Evolutionary conservation across 2,329 filamentous ascomycete species (phyloP).

Genomic region (Aureobasidium sp.): DNA sequence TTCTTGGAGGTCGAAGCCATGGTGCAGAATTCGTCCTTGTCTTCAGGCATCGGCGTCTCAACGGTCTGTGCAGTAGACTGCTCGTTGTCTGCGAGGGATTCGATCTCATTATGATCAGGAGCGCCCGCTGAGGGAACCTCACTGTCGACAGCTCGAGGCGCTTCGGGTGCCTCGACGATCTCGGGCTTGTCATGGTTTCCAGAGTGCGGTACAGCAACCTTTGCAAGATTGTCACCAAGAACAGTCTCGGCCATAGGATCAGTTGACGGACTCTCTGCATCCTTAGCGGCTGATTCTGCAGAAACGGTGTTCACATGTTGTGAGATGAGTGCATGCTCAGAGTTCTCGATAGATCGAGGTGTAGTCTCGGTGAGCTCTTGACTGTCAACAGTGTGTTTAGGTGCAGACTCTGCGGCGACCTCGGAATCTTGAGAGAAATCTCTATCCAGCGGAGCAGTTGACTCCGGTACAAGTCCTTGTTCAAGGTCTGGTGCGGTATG

Average conservation of each 20-base stretch:
- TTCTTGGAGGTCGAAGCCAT: slow-evolving; percentile 13
- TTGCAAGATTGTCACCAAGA: too few relatives aligned
- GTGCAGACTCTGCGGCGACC: neutral
- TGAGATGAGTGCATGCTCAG: neutral
- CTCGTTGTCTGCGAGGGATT: neutral
- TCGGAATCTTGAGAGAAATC: neutral
- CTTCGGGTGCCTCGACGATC: neutral
- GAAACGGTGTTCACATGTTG: neutral
- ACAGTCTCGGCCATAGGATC: neutral
- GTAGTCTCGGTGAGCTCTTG: too few relatives aligned
- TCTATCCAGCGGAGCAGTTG: neutral
- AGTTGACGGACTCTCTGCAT: neutral
- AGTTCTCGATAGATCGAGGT: neutral
- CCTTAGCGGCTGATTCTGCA: neutral
- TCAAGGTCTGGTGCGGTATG: neutral
- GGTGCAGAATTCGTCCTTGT: neutral
- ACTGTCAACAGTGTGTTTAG: neutral
- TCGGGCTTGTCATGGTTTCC: neutral
- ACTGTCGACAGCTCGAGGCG: neutral
- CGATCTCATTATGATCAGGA: neutral
- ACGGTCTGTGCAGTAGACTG: neutral
- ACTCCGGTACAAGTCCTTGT: neutral
- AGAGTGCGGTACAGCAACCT: too few relatives aligned
- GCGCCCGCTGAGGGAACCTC: neutral
- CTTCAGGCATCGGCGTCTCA: neutral